Evolutionary conservation across 2,329 filamentous ascomycete species (phyloP), one percentile per base, ranked within the genome.

Genomic region (Dactylella cylindrospora): DNA sequence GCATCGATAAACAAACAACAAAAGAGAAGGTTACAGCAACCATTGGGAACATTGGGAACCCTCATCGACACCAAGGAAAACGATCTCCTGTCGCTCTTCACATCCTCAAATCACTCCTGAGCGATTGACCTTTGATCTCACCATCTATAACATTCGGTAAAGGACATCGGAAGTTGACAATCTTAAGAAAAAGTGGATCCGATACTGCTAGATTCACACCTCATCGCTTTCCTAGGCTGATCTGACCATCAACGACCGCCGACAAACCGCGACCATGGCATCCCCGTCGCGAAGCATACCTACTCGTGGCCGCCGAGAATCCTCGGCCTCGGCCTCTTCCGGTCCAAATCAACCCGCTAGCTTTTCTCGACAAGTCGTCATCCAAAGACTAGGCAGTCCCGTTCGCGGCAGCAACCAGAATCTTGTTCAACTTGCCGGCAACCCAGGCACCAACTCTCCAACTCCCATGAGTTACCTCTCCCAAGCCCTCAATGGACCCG

Each of bases 401-500:
- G 13, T 62, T 20, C 57, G 57, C 20, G 43, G 49, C 29, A 44
- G 36, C 43, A 53, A 54, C 19, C 43, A 44, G 38, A 62, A 54
- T 28, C 38, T 62, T 20, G 57, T 62, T 23, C 49, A 54, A 35
- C 53, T 62, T 41, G 57, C 49, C 22, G 57, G 57, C 22, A 36
- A 29, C 28, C 41, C 57, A 17, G 22, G 29, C 10, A 41, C 32
- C 15, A 45, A 19, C 19, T 19, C 33, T 7, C 31, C 15, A 22
- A 62, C 49, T 12, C 49, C 49, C 17, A 54, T 62, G 57, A 54
- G 87, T 88, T 20, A 91, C 89, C n/a, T 76, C 96, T 65, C 86
- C 86, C 61, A 84, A 85, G 68, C 86, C 84, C 8, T 62, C 31
- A 54, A 62, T 49, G 59, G 38, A 23, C 59, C 51, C 12, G 75